These are phyloP conservation scores for Caryopteris hybrid DNA, from an alignment of 305 asterid genomes.

Conservation along the genomic window DNA sequence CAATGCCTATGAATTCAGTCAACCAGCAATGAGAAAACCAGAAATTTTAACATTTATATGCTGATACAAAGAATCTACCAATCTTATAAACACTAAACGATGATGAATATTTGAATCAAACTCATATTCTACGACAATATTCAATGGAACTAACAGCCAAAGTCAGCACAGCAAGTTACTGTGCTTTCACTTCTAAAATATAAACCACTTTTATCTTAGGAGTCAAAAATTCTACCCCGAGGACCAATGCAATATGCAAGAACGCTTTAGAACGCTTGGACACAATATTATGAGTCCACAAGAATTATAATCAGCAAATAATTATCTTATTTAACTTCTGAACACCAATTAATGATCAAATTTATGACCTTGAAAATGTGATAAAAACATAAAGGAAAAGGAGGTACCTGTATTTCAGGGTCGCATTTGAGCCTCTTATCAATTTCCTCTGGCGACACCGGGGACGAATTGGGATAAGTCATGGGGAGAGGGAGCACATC, in stretches of 20 bases:
- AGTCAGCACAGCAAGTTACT: no score
- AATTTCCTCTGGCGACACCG: constrained; percentile 61
- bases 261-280: no score
- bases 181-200: no score
- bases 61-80: neutral
- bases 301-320: neutral
- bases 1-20: neutral
- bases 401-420: constrained; percentile 45
- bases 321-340: neutral
- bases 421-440: constrained; percentile 69
- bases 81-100: neutral
- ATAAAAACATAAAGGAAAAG: neutral
- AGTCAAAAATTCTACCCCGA: no score
- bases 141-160: neutral
- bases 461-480: constrained; percentile 65
- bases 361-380: neutral
- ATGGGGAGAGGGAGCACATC: constrained; percentile 82
- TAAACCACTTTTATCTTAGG: no score
- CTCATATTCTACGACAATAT: neutral
- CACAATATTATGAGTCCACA: no score
- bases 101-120: no score
- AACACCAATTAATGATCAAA: neutral
- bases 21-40: neutral
- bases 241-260: no score
- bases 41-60: neutral